Evolutionary conservation across 148 eudicot species (phyloP).

Genomic region (Dianthus caryophyllus): DNA sequence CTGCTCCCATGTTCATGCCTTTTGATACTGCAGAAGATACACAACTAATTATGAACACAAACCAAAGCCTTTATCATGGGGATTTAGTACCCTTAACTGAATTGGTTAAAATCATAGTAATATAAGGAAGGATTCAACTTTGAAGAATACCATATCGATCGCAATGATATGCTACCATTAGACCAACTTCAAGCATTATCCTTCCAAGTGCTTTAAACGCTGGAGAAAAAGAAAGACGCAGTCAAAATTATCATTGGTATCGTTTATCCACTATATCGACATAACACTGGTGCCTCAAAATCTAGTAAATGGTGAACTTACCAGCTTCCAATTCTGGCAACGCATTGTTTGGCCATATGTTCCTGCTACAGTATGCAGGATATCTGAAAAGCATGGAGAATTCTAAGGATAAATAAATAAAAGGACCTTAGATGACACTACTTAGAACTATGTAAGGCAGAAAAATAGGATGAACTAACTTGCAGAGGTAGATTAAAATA

Average conservation of each 20-base stretch:
- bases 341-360: constrained; percentile 79
- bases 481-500: no score
- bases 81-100: not conserved
- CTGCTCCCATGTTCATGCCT: constrained; percentile 32
- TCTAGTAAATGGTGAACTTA: no score
- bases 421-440: not conserved
- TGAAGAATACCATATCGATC: constrained; percentile 68
- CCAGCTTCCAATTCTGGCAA: constrained; percentile 90
- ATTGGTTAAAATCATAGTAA: not conserved
- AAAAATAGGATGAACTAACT: not conserved
- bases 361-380: constrained; percentile 81
- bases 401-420: not conserved
- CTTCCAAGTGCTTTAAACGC: constrained; percentile 91
- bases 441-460: not conserved
- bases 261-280: not conserved
- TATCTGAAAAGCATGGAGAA: constrained; percentile 45
- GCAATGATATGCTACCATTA: constrained; percentile 83
- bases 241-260: not conserved
- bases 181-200: constrained; percentile 82
- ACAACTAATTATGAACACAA: not conserved
- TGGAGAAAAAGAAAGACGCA: constrained; percentile 23
- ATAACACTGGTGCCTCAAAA: not conserved
- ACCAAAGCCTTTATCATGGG: not conserved
- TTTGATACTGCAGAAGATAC: constrained; percentile 46
- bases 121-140: constrained; percentile 2